Conservation (phyloP, 2,329 filamentous ascomycete species). For the Arthroderma uncinatum region DNA sequence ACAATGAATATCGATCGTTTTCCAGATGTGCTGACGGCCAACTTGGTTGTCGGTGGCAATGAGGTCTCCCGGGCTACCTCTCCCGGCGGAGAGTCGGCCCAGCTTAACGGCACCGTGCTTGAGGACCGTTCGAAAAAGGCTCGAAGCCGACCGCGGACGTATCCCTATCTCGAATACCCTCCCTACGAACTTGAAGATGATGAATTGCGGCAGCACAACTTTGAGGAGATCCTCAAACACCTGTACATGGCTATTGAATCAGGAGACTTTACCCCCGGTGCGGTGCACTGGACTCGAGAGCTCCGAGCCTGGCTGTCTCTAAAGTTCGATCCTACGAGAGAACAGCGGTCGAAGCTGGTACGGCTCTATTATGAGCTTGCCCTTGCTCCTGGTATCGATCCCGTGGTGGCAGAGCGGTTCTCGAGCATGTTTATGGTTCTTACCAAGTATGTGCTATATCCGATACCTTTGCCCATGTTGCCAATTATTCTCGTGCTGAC, state of each 20-base stretch:
- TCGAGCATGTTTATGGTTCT: constrained; percentile 91
- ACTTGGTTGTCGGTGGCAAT: constrained; percentile 21
- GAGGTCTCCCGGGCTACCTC: constrained; percentile 75
- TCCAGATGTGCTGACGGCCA: constrained; percentile 9
- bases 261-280: constrained; percentile 87
- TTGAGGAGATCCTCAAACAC: constrained; percentile 82
- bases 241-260: constrained; percentile 85
- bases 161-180: constrained; percentile 80
- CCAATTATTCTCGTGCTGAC: constrained; percentile 17
- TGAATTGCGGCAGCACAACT: constrained; percentile 60
- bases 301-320: constrained; percentile 88
- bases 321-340: constrained; percentile 90
- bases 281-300: constrained; percentile 94
- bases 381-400: constrained; percentile 79
- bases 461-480: background rate
- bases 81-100: constrained; percentile 49
- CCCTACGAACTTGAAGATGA: constrained; percentile 83
- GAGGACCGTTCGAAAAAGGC: constrained; percentile 49
- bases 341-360: constrained; percentile 70
- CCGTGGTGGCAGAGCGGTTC: constrained; percentile 73
- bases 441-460: constrained; percentile 62
- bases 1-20: constrained; percentile 9
- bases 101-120: constrained; percentile 39
- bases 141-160: constrained; percentile 68
- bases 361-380: constrained; percentile 90